Base-by-base conservation (phyloP, 75 land plant species). In the Picea sitchensis region DNA sequence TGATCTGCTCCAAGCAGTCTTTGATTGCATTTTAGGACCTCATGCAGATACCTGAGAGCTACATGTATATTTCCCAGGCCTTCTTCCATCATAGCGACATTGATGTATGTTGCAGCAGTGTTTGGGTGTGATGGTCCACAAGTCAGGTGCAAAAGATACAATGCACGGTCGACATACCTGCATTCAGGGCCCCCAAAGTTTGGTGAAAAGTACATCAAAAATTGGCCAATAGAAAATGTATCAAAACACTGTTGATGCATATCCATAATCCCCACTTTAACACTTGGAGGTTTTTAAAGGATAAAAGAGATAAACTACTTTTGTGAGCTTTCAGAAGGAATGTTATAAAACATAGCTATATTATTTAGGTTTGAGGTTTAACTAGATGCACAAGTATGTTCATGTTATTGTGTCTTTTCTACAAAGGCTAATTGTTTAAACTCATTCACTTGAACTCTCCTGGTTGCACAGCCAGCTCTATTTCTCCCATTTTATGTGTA, bases 51-150 rank as follows among this genome's bases (percentile, higher is more conserved):
- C 26, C 26, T 26, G 26, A 26, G 26, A 26, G 26, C 96, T 78
- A 96, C 88, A 83, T 96, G 96, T 76, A 92, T 90, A 84, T 96
- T 96, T 61, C 96, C 96, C 79, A 96, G 85, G 59, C 96, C 99
- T 79, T 96, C 98, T 83, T 95, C 99, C 96, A 96, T 96, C 99
- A 96, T 96, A 23, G 99, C 99, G 38, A 96, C 94, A 84, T 96
- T 96, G 23, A 96, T 96, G 60, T 96, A 96, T 21, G 99, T 96
- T 65, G 99, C 99, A 80, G 99, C 99, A 32, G 99, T 92, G 83
- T 96, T 96, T 78, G 99, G 99, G 60, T 96, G 99, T 63, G 96
- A 92, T 12, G 93, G 85, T 21, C 99, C 99, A 84, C 99, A 96
- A 17, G 92, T 91, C 58, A 96, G 83, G 57, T 96, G 93, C 38